Percentiles rank a stretch among this genome's conserved stretches.
phyloP scores from a whole-genome alignment of 2,329 filamentous ascomycete species.

The Neofusicoccum sp. region DNA sequence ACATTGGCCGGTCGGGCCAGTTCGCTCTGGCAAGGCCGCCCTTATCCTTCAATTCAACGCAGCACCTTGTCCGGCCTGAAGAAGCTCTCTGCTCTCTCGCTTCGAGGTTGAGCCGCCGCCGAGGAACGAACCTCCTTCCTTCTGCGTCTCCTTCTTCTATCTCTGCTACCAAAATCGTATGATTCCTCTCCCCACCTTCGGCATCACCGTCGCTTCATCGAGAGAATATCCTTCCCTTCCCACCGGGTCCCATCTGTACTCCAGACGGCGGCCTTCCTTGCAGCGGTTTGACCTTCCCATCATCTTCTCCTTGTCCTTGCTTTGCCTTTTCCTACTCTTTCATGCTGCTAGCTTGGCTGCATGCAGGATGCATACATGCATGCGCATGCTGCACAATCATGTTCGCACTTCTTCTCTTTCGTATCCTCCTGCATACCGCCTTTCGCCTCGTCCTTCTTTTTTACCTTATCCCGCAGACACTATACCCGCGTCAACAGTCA shows the following conservation, averaged over 20 bases:
- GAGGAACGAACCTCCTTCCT: not conserved
- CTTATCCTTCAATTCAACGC: not conserved
- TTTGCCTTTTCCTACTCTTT: not conserved
- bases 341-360: not conserved
- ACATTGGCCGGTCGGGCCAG: not conserved
- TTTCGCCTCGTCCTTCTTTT: too few species aligned
- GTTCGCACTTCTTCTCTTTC: not conserved
- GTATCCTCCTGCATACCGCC: not conserved
- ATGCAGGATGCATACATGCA: not conserved
- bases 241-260: not conserved
- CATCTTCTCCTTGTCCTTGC: not conserved
- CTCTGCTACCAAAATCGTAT: conserved; percentile 1
- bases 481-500: too few species aligned
- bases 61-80: not conserved
- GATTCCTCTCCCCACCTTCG: not conserved
- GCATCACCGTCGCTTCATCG: not conserved
- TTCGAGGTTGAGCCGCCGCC: conserved; percentile 3
- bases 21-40: too few species aligned
- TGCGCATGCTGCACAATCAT: not conserved
- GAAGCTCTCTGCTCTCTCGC: not conserved
- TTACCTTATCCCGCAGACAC: too few species aligned
- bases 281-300: not conserved
- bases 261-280: not conserved
- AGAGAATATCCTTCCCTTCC: not conserved
- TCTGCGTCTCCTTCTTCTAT: not conserved